phyloP scores from a whole-genome alignment of 352 stramenopile species.

The Pythium brassicae region DNA sequence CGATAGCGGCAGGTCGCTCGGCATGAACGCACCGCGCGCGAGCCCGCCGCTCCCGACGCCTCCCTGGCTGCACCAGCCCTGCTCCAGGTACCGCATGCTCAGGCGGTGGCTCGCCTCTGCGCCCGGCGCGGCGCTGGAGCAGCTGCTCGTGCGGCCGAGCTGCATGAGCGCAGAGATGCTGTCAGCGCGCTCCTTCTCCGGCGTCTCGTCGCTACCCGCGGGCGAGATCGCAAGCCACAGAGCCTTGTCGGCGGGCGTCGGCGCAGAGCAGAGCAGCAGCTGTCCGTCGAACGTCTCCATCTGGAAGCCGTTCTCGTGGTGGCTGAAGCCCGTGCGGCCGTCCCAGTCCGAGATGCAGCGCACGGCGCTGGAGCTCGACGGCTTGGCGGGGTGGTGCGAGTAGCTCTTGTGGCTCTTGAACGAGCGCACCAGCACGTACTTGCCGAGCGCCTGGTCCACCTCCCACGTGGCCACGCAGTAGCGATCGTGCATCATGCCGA shows the following conservation, averaged over 20 bases:
- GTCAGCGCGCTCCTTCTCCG: neutral
- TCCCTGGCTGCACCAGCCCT: conserved; percentile 1
- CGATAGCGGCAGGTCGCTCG: neutral
- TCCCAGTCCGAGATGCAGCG: conserved; percentile 78
- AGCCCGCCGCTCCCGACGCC: neutral
- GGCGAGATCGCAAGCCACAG: conserved; percentile 66
- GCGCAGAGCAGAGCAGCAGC: conserved; percentile 70
- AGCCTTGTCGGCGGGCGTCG: conserved; percentile 38
- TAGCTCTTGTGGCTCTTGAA: conserved; percentile 60
- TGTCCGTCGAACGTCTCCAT: conserved; percentile 74
- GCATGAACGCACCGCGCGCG: neutral
- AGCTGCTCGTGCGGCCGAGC: neutral
- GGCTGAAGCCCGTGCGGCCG: conserved; percentile 71
- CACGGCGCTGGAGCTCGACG: conserved; percentile 49
- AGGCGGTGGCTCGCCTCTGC: conserved; percentile 3
- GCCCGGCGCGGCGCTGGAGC: neutral
- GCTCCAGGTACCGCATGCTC: conserved; percentile 9
- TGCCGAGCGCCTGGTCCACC: conserved; percentile 34
- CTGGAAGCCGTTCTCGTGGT: conserved; percentile 63
- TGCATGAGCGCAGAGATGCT: neutral
- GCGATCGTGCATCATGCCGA: conserved; percentile 77
- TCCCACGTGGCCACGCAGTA: conserved; percentile 81
- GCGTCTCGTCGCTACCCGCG: neutral
- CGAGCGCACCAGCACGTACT: conserved; percentile 64
- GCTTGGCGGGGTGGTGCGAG: conserved; percentile 38